Base-by-base conservation (phyloP, 305 asterid species). In the Rubia tinctorum region DNA sequence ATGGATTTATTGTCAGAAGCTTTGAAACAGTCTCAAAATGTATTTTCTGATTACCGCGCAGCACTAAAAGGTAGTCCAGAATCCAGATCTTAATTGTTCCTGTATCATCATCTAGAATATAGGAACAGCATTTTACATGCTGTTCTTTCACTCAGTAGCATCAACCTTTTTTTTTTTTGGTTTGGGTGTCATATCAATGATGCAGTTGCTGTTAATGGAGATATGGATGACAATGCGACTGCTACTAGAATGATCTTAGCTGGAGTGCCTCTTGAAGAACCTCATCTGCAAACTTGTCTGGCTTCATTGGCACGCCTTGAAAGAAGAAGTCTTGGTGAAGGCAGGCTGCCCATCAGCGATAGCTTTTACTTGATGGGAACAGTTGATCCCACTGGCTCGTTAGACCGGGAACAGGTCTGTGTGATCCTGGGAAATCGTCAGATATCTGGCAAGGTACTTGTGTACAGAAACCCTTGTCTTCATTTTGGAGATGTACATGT, bases 281-380 rank as follows among this genome's bases (percentile, higher is more conserved):
- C 97, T 8, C 81, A 80, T 82, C 97, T 93, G 75, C 90, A 83
- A 49, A 62, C 68, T 75, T 88, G 98, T 76, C 75, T 91, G 68
- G 79, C 79, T 51, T 14, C 20, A 12, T 68, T 91, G 78, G 90
- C 79, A 30, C 80, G 62, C 14, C 62, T 30, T 1, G 93, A 88
- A 69, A 86, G 78, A 61, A 67, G 20, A 5, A 77, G 82, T 60
- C 88, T 93, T 8, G 85, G 80, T 77, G 77, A 75, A 71, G 97
- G 97, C 77, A 85, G 65, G 82, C 78, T 93, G 76, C 96, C 97
- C 23, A 81, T 91, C 73, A 77, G 71, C 20, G 96, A 93, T 17
- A 88, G 91, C 85, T 88, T 81, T 82, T 93, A 91, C 83, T 74
- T 91, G 80, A 93, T 93, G 86, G 97, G 98, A 58, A 93, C 98